These are phyloP conservation scores for Aspergillus coremiiformis DNA, from an alignment of 495 filamentous ascomycete genomes.

Conservation along the genomic window DNA sequence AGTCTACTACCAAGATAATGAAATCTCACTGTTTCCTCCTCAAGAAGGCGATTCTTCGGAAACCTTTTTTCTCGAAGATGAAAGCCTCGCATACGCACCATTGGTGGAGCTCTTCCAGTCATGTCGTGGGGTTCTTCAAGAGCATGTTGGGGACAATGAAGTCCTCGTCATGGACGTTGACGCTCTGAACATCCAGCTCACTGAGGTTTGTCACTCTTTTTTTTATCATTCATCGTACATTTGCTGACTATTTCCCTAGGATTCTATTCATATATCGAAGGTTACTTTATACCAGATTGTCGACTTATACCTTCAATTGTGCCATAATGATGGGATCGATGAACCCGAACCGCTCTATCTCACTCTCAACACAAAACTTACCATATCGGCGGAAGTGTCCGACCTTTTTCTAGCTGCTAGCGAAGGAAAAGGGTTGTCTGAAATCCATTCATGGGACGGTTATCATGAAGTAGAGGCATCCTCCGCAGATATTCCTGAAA, in stretches of 20 bases:
- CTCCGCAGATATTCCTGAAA: slow-evolving; percentile 13
- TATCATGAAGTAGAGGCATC: slow-evolving; percentile 25
- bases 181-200: slow-evolving; percentile 59
- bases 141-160: slow-evolving; percentile 59
- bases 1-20: slow-evolving; percentile 58
- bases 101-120: slow-evolving; percentile 55
- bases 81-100: slow-evolving; percentile 47
- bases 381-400: slow-evolving; percentile 37
- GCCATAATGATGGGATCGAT: slow-evolving; percentile 51
- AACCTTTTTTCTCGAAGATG: slow-evolving; percentile 67
- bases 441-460: slow-evolving; percentile 38
- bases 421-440: slow-evolving; percentile 53
- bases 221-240: not conserved
- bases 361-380: slow-evolving; percentile 40
- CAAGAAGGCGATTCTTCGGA: slow-evolving; percentile 56
- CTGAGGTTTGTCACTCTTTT: slow-evolving; percentile 51
- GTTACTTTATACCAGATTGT: slow-evolving; percentile 51
- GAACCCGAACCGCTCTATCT: slow-evolving; percentile 51
- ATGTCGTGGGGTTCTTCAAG: slow-evolving; percentile 57
- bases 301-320: slow-evolving; percentile 49
- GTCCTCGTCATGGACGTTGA: slow-evolving; percentile 64
- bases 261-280: slow-evolving; percentile 34
- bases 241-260: slow-evolving; percentile 35
- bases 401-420: slow-evolving; percentile 44
- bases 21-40: slow-evolving; percentile 66